Base-by-base conservation (phyloP, 257 asterid species). In the Solanum peruvianum region DNA sequence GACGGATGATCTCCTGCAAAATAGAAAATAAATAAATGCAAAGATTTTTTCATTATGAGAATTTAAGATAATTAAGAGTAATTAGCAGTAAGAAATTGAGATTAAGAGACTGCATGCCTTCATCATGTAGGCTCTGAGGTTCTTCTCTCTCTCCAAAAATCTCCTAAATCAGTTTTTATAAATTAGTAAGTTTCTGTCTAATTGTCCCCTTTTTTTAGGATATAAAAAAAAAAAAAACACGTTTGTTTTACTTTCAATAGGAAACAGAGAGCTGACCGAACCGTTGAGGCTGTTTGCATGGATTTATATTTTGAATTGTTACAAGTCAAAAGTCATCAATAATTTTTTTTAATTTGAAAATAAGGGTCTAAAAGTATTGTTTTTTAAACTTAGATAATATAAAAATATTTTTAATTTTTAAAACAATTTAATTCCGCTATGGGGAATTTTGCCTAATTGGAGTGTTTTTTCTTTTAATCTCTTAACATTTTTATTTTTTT, bases 1-100 rank as follows among this genome's bases (percentile, higher is more conserved):
- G 83, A 87, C 45, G 86, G 23, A 84, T 77, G 82, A 84, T 16
- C 70, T 82, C 94, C 98, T 95, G 93, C 87, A 25, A 86, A 44
- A 25, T 11, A 52, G 64, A 29, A 31, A 14, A 3, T 29, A 29
- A 31, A 47, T 9, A 13, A 4, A 85, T 16, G 6, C 2, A 35
- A 20, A 2, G 20, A 27, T 52, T 66, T 25, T 27, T 27, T 3
- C 13, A 76, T 6, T 16, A 76, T 52, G 67, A 69, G 21, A 31
- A 69, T 47, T 27, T 27, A 69, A 25, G 4, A 47, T 16, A 47
- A 47, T 80, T 80, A 80, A 76, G 33, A 41, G 35, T 37, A 37
- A 41, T 76, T 29, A 35, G 58, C 11, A 76, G 58, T 35, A 76
- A 76, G 14, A 39, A 29, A 80, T 18, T 29, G 42, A 80, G 44